Conservation (phyloP, 257 asterid genomes). For the Solanum pimpinellifolium region DNA sequence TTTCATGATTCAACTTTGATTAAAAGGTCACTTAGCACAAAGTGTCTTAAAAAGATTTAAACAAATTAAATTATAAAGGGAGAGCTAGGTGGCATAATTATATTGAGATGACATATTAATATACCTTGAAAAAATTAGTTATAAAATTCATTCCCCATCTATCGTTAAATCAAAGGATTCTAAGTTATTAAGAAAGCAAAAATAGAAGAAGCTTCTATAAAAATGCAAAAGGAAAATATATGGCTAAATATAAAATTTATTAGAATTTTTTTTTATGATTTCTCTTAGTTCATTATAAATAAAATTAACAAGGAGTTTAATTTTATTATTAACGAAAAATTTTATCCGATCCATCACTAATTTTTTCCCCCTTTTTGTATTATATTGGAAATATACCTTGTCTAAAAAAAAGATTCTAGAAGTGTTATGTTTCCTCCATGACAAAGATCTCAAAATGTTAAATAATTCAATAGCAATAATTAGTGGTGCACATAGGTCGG, state of each 20-base stretch:
- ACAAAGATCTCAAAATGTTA: background rate
- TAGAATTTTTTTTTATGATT: background rate
- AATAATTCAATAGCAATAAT: background rate
- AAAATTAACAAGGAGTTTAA: background rate
- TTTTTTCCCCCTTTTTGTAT: background rate
- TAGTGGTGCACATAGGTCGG: no score
- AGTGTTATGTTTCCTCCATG: background rate
- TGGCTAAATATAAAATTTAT: background rate
- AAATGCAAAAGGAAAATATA: background rate
- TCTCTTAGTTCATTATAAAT: background rate
- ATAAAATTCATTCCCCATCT: rapidly evolving
- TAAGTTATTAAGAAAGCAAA: background rate
- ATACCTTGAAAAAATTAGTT: background rate
- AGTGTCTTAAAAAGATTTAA: background rate
- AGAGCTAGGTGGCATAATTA: background rate
- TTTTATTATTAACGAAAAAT: no score
- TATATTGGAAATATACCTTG: background rate
- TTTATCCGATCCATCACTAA: rapidly evolving
- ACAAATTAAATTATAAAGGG: background rate
- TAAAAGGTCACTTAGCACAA: background rate
- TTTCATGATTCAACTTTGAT: background rate
- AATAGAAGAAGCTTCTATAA: background rate
- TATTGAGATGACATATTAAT: background rate
- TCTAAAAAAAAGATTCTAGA: background rate
- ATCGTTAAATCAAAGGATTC: background rate